Percentiles rank a stretch among this genome's conserved stretches.
Evolutionary conservation across 2,329 filamentous ascomycete genomes (phyloP).

Genomic region (Blastomyces gilchristii): DNA sequence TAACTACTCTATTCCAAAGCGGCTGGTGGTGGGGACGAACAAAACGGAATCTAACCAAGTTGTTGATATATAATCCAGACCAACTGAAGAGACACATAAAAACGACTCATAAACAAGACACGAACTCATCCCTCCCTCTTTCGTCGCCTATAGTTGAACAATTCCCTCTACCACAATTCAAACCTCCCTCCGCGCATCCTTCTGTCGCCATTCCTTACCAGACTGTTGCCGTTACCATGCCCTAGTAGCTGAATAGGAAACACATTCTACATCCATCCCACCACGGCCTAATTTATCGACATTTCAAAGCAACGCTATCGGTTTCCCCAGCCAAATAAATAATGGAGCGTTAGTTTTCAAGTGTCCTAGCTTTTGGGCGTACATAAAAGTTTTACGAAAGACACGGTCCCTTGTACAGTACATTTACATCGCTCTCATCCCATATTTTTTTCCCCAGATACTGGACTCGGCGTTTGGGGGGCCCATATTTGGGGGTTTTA

Average conservation of each 20-base stretch:
- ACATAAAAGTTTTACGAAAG: too few species aligned
- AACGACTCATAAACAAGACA: conserved; percentile 28
- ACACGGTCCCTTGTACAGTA: too few species aligned
- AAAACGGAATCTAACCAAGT: neutral
- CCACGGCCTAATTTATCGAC: neutral
- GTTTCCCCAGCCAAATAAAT: too few species aligned
- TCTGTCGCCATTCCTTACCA: neutral
- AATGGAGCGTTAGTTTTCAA: too few species aligned
- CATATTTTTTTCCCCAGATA: too few species aligned
- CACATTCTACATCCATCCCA: neutral
- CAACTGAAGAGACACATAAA: conserved; percentile 34
- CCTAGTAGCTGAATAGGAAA: neutral
- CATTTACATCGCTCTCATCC: too few species aligned
- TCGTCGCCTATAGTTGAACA: conserved; percentile 18
- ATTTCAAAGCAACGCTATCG: too few species aligned
- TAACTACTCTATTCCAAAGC: neutral
- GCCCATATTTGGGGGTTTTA: too few species aligned
- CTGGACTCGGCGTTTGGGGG: too few species aligned
- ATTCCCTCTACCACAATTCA: conserved; percentile 6
- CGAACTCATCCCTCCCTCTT: conserved; percentile 19
- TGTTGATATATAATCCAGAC: conserved; percentile 19
- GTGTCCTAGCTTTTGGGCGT: too few species aligned
- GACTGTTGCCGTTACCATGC: neutral
- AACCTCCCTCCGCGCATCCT: neutral
- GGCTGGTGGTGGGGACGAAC: neutral